phyloP scores from a whole-genome alignment of 2,329 filamentous ascomycete genomes.

The Thielaviopsis musarum region DNA sequence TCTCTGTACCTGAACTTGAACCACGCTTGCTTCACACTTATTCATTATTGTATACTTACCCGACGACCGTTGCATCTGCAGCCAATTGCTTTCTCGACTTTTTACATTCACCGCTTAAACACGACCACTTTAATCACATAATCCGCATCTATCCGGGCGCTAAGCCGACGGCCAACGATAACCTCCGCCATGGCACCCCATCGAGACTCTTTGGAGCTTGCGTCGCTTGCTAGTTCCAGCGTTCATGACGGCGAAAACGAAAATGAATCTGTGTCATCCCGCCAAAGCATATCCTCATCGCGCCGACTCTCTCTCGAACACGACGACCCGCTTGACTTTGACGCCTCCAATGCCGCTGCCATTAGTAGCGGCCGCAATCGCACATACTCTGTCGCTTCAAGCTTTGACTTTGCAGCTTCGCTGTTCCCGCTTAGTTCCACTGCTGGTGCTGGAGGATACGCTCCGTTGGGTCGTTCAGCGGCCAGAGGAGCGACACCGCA shows the following conservation, averaged over 20 bases:
- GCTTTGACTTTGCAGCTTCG: conserved; percentile 88
- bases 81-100: background rate
- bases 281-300: conserved; percentile 82
- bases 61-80: background rate
- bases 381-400: conserved; percentile 79
- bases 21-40: background rate
- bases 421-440: conserved; percentile 85
- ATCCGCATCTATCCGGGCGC: background rate
- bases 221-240: conserved; percentile 78
- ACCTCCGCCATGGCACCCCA: conserved; percentile 20
- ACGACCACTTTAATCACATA: background rate
- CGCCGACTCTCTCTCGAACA: conserved; percentile 76
- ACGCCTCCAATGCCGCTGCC: conserved; percentile 35
- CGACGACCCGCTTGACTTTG: conserved; percentile 56
- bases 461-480: conserved; percentile 64
- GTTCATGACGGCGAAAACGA: conserved; percentile 24
- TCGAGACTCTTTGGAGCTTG: conserved; percentile 91
- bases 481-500: conserved; percentile 26
- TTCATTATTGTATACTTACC: background rate
- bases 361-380: conserved; percentile 32
- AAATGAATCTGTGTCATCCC: conserved; percentile 48
- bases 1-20: background rate
- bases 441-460: conserved; percentile 53
- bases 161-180: conserved; percentile 12
- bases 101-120: background rate